Evolutionary conservation across 208 protist genomes (phyloP), one percentile per base, ranked within the genome.

Genomic region (Kentomonas sorsogonicus): DNA sequence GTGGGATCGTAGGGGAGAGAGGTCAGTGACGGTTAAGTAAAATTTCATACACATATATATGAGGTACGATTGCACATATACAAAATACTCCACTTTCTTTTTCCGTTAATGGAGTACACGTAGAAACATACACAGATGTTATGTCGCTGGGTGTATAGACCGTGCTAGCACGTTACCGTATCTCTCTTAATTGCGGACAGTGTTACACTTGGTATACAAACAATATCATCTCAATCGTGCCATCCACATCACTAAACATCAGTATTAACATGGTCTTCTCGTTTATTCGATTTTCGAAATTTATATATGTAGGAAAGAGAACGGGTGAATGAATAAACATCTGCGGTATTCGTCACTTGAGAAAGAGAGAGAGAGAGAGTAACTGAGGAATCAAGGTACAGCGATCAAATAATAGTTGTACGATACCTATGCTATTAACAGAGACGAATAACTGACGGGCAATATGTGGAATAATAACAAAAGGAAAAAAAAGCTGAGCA

Each of bases 281-380:
- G 6, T 51, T 59, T 23, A 23, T 23, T 43, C 11, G 65, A 55
- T 18, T 27, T 31, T 9, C 27, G 20, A 36, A 53, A 64, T 34
- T 34, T 44, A 51, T 6, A 66, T 5, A 66, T 31, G 36, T 55
- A 43, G 16, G 9, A 31, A 64, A 48, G 10, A 48, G 6, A 48
- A 48, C 16, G 22, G 13, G 1, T 25, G n/a, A n/a, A n/a, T n/a
- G n/a, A n/a, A n/a, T n/a, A n/a, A n/a, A n/a, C n/a, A n/a, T n/a
- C n/a, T n/a, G n/a, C n/a, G n/a, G n/a, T n/a, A n/a, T n/a, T n/a
- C n/a, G n/a, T n/a, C n/a, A n/a, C n/a, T n/a, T n/a, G n/a, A n/a
- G n/a, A n/a, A n/a, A n/a, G n/a, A n/a, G n/a, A n/a, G n/a, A n/a
- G n/a, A 33, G 7, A 40, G 5, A 55, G 13, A 20, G 25, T 45